Percentiles rank a stretch among this genome's conserved stretches.
phyloP scores from a whole-genome alignment of 23 red algal genomes.

The Chondrus crispus region DNA sequence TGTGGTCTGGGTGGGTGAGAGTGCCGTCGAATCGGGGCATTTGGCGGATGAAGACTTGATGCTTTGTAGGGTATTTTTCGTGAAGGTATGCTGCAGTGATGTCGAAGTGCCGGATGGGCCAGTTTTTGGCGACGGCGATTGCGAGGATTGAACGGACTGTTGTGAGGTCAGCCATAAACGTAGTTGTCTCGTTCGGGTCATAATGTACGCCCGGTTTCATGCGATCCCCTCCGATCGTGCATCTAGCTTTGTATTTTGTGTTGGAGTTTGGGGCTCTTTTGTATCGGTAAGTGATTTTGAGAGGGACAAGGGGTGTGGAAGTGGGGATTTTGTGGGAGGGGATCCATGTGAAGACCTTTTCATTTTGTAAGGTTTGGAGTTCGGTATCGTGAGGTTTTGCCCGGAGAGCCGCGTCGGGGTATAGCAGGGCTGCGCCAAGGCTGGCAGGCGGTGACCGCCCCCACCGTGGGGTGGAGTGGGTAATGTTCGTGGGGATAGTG shows the following conservation, averaged over 20 bases:
- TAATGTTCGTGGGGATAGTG: background rate
- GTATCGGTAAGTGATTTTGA: background rate
- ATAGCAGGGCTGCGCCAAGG: too few relatives aligned
- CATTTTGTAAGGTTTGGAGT: background rate
- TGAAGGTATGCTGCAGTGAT: conserved; percentile 7
- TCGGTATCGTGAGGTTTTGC: background rate
- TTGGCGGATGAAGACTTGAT: background rate
- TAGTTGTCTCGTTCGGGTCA: background rate
- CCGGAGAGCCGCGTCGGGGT: background rate
- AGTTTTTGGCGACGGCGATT: background rate
- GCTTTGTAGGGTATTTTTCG: background rate
- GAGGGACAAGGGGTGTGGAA: background rate
- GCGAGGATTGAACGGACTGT: background rate
- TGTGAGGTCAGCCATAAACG: background rate
- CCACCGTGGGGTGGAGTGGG: background rate
- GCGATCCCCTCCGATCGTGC: background rate
- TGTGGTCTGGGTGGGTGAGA: background rate
- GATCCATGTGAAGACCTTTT: background rate
- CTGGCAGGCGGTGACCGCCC: background rate
- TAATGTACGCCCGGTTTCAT: background rate
- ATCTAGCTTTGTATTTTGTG: background rate
- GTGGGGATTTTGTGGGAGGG: background rate
- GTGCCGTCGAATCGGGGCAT: background rate
- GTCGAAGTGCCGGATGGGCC: background rate
- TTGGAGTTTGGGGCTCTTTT: background rate